These are phyloP conservation scores for Echites panduratus DNA, from an alignment of 257 asterid species.

Conservation along the genomic window DNA sequence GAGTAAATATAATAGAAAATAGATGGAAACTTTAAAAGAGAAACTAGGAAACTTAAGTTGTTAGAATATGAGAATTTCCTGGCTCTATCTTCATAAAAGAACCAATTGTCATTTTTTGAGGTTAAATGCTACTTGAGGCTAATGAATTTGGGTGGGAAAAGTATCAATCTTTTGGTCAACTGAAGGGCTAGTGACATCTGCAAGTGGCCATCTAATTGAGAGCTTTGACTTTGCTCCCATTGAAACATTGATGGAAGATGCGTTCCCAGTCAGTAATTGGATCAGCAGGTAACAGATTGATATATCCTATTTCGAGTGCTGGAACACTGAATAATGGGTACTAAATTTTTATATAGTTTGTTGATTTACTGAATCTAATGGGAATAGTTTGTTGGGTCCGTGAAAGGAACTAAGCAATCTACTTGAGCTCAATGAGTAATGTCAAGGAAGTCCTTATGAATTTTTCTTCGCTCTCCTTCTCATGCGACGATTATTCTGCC, in stretches of 20 bases:
- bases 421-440: neutral
- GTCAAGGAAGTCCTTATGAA: neutral
- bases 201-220: no score
- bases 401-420: neutral
- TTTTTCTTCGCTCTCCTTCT: neutral
- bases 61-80: neutral
- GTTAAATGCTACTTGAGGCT: neutral
- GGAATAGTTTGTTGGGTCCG: neutral
- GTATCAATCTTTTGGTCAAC: conserved; percentile 1
- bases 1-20: neutral
- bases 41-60: neutral
- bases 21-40: neutral
- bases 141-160: neutral
- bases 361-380: neutral
- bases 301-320: neutral
- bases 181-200: neutral
- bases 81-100: neutral
- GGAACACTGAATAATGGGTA: neutral
- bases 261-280: neutral
- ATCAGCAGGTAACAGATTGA: neutral
- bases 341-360: neutral
- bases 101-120: neutral
- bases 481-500: neutral
- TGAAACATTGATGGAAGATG: neutral
- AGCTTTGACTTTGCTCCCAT: no score